Base-by-base conservation (phyloP, 176 grass and related monocot genomes). In the Oryza officinalis region DNA sequence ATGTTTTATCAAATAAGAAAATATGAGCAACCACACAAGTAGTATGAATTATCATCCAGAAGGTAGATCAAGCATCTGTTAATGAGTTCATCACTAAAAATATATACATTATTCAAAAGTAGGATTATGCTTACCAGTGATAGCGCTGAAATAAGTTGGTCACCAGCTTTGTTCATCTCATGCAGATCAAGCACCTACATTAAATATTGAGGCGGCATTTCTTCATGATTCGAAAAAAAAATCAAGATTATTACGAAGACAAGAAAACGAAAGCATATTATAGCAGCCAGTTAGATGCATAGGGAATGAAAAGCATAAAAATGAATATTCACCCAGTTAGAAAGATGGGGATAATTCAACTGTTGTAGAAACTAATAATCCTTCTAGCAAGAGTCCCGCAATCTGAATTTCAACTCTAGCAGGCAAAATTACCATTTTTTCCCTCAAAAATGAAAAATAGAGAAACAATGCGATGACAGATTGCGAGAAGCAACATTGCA, bases 121-220 rank as follows among this genome's bases (percentile, higher is more conserved):
- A 32, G 17, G 27, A 61, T 44, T 65, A 70, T 44, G 40, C 64
- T 72, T 79, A 94, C 95, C 71, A 97, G 76, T 47, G 90, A 82
- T 22, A 97, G 86, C 12, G 92, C 95, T 27, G 90, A 87, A 84
- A 90, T 87, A 38, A 97, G 81, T 26, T 88, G 86, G 8, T 90
- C 57, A 0, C 95, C 90, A 5, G 92, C 92, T 59, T 87, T 88
- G 69, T 81, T 97, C 86, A 80, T 92, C 79, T 94, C 92, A 63
- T 76, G 92, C 23, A 97, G 86, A 81, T 97, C 92, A 81, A 97
- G 86, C 57, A 88, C 88, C 95, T 94, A 83, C 54, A 33, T 38
- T 76, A 3, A 41, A 59, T 52, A 63, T 67, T 82, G 68, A 47
- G 37, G 22, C 35, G 28, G 6, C 23, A 52, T 49, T 63, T 17